Evolutionary conservation across 2,329 filamentous ascomycete genomes (phyloP), one percentile per base, ranked within the genome.

Genomic region (Penicillium hordei): DNA sequence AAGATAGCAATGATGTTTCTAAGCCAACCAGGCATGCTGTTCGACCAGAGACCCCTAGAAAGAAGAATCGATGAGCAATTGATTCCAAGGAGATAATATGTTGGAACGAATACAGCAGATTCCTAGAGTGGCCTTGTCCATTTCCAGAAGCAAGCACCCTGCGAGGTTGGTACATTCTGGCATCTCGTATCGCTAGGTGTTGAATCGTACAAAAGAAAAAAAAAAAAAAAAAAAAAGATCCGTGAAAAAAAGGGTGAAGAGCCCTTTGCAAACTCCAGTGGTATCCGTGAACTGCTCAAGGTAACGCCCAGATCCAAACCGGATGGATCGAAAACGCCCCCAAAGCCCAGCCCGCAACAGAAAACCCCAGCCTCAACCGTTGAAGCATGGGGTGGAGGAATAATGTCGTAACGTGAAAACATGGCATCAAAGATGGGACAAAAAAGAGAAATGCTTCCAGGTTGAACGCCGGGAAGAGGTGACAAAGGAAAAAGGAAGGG

Each of bases 401-500:
- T 55, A 53, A 56, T 29, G 54, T 60, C 62, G 54, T 65, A 39
- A 64, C 60, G 56, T 55, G 59, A 52, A 54, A 65, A 61, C 60
- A 58, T 65, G 59, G 55, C 59, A 57, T 65, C 54, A 59, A 60
- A 56, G 56, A 59, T 54, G 57, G 44, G 59, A 57, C 51, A 57
- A 55, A 34, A 53, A 58, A 58, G 58, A 56, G 60, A 54, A 60
- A 59, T 59, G 60, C 63, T 57, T 57, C 61, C 54, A 61, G 60
- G 65, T 65, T 60, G 55, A 60, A 60, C 56, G 54, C 45, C 49
- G 15, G 36, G 19, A 52, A 44, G 27, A 62, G 58, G 56, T 54
- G 55, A 66, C 60, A 64, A 65, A 72, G 60, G 60, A 60, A 65
- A 64, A 46, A 57, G 55, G 57, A 57, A 63, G 63, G 27, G 50